Evolutionary conservation across 139 green algal genomes (phyloP), one percentile per base, ranked within the genome.

Genomic region (Chlamydomonas incerta): DNA sequence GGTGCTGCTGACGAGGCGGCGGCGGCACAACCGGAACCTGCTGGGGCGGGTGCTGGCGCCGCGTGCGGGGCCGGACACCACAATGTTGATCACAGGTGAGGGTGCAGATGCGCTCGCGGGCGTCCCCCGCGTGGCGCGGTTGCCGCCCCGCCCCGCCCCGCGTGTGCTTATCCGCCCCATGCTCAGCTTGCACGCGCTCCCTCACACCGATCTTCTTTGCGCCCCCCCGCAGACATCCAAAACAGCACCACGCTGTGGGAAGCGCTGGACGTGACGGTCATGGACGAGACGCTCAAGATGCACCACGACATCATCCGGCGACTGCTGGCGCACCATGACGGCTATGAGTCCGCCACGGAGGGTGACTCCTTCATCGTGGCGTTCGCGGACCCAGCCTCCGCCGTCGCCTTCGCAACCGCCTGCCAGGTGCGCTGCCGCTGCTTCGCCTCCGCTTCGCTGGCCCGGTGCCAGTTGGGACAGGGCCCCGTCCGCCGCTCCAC

Each of bases 301-400:
- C 83, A 88, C 65, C 83, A 88, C 83, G 11, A 23, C 13, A 60
- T 23, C 62, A 60, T 88, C 20, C 83, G 83, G 9, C n/a, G 26
- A 0, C 11, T 88, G 31, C 73, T 88, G 72, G 50, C 52, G 31
- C 13, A 72, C 31, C 60, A 88, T 47, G 62, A 34, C 46, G 83
- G 83, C 0, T 88, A 88, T 63, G 83, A 88, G 34, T 29, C 35
- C 31, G 47, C 50, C 37, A 41, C 62, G 73, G 86, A 90, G 75
- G 89, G 89, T 24, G 89, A 92, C 80, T 66, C 67, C 28, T 92
- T 92, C 87, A 79, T 90, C n/a, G 18, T 92, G 20, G 91, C 89
- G 29, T 92, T 94, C 74, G 83, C 90, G 35, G 52, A 67, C 65
- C 80, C 87, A n/a, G 52, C 62, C 52, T 80, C 87, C 60, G 91